Percentiles rank a stretch among this genome's conserved stretches.
phyloP scores from a whole-genome alignment of 2,329 filamentous ascomycete genomes.

The Aspergillus fijiensis region DNA sequence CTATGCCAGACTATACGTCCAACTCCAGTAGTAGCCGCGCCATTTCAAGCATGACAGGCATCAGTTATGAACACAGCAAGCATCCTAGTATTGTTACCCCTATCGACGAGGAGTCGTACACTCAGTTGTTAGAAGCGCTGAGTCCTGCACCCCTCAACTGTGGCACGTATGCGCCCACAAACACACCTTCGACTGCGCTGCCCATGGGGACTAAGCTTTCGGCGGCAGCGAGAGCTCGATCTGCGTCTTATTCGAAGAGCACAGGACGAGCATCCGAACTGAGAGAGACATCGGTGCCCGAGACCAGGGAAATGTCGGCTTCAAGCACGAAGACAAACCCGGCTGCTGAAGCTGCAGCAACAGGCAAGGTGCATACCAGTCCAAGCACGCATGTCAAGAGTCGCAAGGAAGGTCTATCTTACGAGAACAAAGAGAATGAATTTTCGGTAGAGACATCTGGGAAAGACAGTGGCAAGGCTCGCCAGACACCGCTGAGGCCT shows the following conservation, averaged over 20 bases:
- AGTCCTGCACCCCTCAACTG: slow-evolving; percentile 31
- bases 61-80: slow-evolving; percentile 45
- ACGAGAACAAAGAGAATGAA: slow-evolving; percentile 26
- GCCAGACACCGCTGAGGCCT: slow-evolving; percentile 19
- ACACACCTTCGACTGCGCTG: slow-evolving; percentile 27
- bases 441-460: slow-evolving; percentile 15
- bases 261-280: slow-evolving; percentile 22
- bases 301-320: slow-evolving; percentile 33
- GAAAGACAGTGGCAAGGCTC: slow-evolving; percentile 21
- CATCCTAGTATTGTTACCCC: slow-evolving; percentile 35
- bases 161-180: slow-evolving; percentile 34
- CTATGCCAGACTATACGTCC: slow-evolving; percentile 52
- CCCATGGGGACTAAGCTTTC: slow-evolving; percentile 27
- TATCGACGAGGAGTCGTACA: slow-evolving; percentile 40
- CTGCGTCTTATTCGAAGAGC: slow-evolving; percentile 25
- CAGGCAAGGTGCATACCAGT: slow-evolving; percentile 30
- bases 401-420: slow-evolving; percentile 32
- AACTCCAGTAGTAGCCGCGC: slow-evolving; percentile 42
- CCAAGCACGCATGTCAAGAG: slow-evolving; percentile 34
- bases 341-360: slow-evolving; percentile 18
- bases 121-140: slow-evolving; percentile 38
- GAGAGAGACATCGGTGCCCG: slow-evolving; percentile 32
- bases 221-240: slow-evolving; percentile 30
- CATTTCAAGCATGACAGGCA: slow-evolving; percentile 42
- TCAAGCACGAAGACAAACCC: slow-evolving; percentile 31